Evolutionary conservation across 768 basidiomycete species (phyloP), one percentile per base, ranked within the genome.

Genomic region (Boletus edulis): DNA sequence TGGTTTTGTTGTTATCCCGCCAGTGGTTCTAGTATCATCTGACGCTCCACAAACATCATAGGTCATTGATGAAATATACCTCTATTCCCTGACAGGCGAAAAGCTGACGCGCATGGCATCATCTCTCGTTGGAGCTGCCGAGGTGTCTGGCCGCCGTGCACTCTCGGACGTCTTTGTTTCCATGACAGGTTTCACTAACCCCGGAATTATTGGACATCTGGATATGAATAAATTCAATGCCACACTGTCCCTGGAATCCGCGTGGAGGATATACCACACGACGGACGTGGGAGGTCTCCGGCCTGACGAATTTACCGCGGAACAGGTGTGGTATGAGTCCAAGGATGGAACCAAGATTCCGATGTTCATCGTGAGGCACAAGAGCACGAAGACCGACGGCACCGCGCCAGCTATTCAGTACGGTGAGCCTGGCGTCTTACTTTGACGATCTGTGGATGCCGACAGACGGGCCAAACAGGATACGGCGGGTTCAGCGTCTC

Each of bases 351-450:
- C 89, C 6, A 80, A 77, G 50, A 75, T 94, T 35, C 91, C 91
- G 2, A 92, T 94, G 91, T 93, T 91, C 64, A 78, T 94, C 57
- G 87, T 91, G 20, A 80, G 84, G 45, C 89, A 88, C 66, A 86
- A 86, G 67, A 78, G 76, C 37, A 89, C 86, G 4, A 73, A 78
- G 56, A 76, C 82, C 40, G 87, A 92, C 56, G 90, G 90, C 15
- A 86, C 84, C 0, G 89, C 89, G 1, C 82, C 91, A 15, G 86
- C 81, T 0, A 74, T 91, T 31, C 88, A 91, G 67, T 93, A 90
- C 54, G 90, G 88, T 85, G 54, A 61, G 73, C 54, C 27, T 35
- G 5, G 1, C 12, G 13, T 35, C 9, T 27, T 24, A 7, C 18
- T 32, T 32, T 18, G 27, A 49, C 38, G 35, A 22, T 9, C 14